Conservation (phyloP, 345 rosid species). For the Mangifera indica region DNA sequence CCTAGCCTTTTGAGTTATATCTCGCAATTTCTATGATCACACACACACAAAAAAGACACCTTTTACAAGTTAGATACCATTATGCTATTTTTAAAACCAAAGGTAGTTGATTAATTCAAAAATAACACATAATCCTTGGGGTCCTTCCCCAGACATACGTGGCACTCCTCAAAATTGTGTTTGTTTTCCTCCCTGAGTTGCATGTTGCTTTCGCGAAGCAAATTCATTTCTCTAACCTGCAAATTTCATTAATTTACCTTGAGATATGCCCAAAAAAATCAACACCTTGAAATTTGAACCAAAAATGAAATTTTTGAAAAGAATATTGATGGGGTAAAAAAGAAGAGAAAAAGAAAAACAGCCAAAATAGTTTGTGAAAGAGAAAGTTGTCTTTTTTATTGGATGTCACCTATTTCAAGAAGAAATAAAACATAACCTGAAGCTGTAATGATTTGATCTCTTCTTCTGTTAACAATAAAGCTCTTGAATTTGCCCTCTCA, state of each 20-base stretch:
- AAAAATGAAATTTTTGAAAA: too few species aligned
- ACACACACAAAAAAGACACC: neutral
- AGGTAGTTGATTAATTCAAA: neutral
- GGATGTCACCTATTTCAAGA: constrained; percentile 12
- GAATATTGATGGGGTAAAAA: too few species aligned
- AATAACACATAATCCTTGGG: neutral
- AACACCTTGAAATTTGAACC: neutral
- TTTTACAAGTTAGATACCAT: neutral
- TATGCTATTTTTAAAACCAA: neutral
- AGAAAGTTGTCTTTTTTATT: neutral
- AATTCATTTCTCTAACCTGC: constrained; percentile 84
- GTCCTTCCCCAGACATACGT: constrained; percentile 43
- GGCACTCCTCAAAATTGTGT: constrained; percentile 94
- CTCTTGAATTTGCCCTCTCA: constrained; percentile 79
- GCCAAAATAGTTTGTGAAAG: neutral
- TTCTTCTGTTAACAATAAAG: constrained; percentile 74
- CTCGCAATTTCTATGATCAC: constrained; percentile 67
- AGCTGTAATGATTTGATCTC: constrained; percentile 81
- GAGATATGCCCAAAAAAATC: neutral
- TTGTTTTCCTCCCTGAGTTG: constrained; percentile 97
- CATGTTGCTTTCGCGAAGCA: constrained; percentile 92
- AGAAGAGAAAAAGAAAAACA: neutral
- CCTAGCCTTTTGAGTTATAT: constrained; percentile 60
- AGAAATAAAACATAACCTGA: constrained; percentile 56
- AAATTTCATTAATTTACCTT: constrained; percentile 2